Evolutionary conservation across 2,329 filamentous ascomycete species (phyloP).

Genomic region (Aspergillus thermomutatus): DNA sequence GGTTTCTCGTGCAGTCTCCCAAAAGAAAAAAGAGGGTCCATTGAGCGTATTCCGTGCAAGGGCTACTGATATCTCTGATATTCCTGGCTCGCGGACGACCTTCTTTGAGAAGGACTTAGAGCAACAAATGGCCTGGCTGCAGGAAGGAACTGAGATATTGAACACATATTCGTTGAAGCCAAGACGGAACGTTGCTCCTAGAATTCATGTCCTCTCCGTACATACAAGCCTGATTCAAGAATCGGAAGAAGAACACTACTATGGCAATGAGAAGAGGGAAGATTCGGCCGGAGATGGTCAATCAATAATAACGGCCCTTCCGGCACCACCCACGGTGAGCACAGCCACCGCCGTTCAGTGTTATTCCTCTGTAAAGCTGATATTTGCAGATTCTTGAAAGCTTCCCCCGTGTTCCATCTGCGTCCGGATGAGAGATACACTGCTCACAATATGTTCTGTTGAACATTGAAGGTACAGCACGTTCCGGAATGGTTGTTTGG

Average conservation of each 20-base stretch:
- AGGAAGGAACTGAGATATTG: constrained; percentile 22
- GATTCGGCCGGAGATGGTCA: constrained; percentile 10
- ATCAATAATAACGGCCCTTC: constrained; percentile 28
- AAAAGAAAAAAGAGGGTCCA: constrained; percentile 23
- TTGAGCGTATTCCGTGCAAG: constrained; percentile 31
- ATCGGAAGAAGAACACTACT: constrained; percentile 3
- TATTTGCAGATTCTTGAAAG: not conserved
- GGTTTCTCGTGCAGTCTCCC: constrained; percentile 8
- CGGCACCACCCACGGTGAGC: constrained; percentile 16
- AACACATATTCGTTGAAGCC: constrained; percentile 31
- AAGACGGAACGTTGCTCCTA: constrained; percentile 24
- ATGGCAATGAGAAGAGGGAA: not conserved
- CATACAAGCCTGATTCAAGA: constrained; percentile 24
- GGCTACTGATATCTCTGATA: constrained; percentile 14
- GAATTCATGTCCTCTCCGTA: constrained; percentile 30
- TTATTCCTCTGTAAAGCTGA: not conserved
- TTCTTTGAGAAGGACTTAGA: constrained; percentile 15
- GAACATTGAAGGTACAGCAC: not conserved
- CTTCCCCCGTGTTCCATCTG: not conserved
- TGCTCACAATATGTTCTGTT: not conserved
- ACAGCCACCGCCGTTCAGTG: not conserved
- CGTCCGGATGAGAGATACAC: not conserved
- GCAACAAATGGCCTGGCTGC: constrained; percentile 29
- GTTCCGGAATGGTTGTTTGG: not conserved
- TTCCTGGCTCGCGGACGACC: constrained; percentile 2